Conservation (phyloP, 2,329 filamentous ascomycete genomes). For the Diaporthe citri region DNA sequence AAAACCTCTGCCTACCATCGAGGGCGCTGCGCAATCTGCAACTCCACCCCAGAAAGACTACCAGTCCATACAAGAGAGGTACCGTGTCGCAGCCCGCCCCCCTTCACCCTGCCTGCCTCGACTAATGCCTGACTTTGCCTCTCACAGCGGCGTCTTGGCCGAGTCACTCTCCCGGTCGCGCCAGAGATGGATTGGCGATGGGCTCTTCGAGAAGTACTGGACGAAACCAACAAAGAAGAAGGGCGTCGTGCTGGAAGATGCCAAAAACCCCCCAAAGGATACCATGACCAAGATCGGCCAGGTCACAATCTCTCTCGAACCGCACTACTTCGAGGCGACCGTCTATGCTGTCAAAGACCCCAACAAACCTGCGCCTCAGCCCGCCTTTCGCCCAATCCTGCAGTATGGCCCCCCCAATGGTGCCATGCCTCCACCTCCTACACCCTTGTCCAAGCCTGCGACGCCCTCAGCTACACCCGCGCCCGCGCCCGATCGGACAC, state of each 20-base stretch:
- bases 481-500: constrained; percentile 41
- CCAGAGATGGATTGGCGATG: constrained; percentile 78
- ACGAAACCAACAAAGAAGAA: constrained; percentile 79
- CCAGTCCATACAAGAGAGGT: constrained; percentile 81
- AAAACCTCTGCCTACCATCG: constrained; percentile 78
- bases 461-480: constrained; percentile 44
- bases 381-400: constrained; percentile 66
- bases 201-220: constrained; percentile 84
- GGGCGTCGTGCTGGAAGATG: constrained; percentile 72
- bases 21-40: constrained; percentile 71
- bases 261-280: constrained; percentile 77
- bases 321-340: constrained; percentile 82
- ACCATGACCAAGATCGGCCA: constrained; percentile 80
- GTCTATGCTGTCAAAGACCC: constrained; percentile 79
- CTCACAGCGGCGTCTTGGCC: constrained; percentile 75
- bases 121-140: background rate
- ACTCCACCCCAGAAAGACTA: constrained; percentile 75
- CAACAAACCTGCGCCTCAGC: constrained; percentile 60
- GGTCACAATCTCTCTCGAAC: constrained; percentile 82
- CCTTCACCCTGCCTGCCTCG: background rate
- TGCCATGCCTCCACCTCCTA: constrained; percentile 67
- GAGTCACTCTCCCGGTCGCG: constrained; percentile 82
- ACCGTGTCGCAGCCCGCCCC: constrained; percentile 43
- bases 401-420: constrained; percentile 76
- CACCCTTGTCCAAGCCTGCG: constrained; percentile 47